A percentile compares a stretch with the other conserved stretches of the same genome.
Conservation (phyloP, 495 filamentous ascomycete species). For the Cercophora scortea region DNA sequence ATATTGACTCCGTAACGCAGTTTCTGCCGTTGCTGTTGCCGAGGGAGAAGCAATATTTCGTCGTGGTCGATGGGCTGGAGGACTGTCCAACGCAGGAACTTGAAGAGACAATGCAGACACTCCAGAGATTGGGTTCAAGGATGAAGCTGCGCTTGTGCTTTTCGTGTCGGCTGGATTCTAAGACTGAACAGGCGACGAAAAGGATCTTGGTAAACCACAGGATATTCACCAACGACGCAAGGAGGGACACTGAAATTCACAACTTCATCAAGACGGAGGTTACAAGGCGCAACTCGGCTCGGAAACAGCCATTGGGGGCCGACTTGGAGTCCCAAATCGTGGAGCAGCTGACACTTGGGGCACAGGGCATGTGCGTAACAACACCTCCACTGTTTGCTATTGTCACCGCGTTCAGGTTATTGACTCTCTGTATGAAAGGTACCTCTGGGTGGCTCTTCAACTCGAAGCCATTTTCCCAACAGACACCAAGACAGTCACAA, state of each 20-base stretch:
- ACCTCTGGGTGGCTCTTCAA: constrained; percentile 3
- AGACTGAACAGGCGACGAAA: not conserved
- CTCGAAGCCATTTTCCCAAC: not conserved
- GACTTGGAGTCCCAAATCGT: not conserved
- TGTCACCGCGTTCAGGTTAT: not conserved
- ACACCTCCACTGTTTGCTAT: not conserved
- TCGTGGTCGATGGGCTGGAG: not conserved
- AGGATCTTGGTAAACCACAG: too few relatives aligned
- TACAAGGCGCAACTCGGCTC: not conserved
- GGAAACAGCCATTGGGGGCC: not conserved
- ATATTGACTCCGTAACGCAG: not conserved
- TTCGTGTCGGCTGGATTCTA: not conserved
- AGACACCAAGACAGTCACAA: not conserved
- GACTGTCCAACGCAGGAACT: not conserved
- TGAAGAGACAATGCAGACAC: not conserved
- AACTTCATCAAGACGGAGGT: too few relatives aligned
- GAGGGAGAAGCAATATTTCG: not conserved
- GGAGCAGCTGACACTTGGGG: not conserved
- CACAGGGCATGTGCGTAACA: not conserved
- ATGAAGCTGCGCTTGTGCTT: not conserved
- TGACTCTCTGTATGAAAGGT: not conserved
- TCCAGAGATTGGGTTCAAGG: not conserved
- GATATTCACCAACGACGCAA: too few relatives aligned
- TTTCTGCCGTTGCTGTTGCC: not conserved
- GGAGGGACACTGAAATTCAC: too few relatives aligned